phyloP scores from a whole-genome alignment of 805 yeast species.

The Kuraishia borneana region DNA sequence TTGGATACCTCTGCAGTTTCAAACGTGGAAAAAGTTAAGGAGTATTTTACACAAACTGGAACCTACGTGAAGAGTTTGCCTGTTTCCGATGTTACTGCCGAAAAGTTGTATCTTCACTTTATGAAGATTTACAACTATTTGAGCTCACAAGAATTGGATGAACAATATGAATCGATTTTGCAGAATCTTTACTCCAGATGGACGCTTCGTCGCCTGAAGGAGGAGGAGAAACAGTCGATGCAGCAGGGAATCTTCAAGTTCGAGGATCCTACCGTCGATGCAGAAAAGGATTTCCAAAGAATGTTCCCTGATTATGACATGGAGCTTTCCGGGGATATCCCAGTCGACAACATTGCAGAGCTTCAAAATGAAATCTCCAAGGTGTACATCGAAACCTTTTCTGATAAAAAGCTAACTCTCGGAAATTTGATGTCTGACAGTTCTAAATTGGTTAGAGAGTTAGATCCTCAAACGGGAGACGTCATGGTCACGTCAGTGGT shows the following conservation, averaged over 20 bases:
- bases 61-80: slow-evolving; percentile 26
- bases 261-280: slow-evolving; percentile 49
- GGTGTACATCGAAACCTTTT: slow-evolving; percentile 32
- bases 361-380: slow-evolving; percentile 29
- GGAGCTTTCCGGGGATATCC: no score
- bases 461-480: not conserved
- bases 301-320: slow-evolving; percentile 86
- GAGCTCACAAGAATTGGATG: slow-evolving; percentile 6
- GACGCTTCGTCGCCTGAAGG: slow-evolving; percentile 61
- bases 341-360: slow-evolving; percentile 47
- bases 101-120: slow-evolving; percentile 36
- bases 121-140: slow-evolving; percentile 20
- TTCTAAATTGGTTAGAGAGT: not conserved
- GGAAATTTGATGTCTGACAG: not conserved
- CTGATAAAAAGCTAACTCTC: slow-evolving; percentile 12
- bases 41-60: slow-evolving; percentile 23
- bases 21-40: slow-evolving; percentile 10
- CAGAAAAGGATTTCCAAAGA: slow-evolving; percentile 68
- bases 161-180: slow-evolving; percentile 32
- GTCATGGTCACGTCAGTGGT: not conserved
- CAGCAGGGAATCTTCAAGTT: slow-evolving; percentile 57
- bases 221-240: slow-evolving; percentile 50
- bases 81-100: slow-evolving; percentile 35
- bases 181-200: slow-evolving; percentile 67
- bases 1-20: not conserved